phyloP scores from a whole-genome alignment of 78 protist species.

The Chrysochromulina tobinii region DNA sequence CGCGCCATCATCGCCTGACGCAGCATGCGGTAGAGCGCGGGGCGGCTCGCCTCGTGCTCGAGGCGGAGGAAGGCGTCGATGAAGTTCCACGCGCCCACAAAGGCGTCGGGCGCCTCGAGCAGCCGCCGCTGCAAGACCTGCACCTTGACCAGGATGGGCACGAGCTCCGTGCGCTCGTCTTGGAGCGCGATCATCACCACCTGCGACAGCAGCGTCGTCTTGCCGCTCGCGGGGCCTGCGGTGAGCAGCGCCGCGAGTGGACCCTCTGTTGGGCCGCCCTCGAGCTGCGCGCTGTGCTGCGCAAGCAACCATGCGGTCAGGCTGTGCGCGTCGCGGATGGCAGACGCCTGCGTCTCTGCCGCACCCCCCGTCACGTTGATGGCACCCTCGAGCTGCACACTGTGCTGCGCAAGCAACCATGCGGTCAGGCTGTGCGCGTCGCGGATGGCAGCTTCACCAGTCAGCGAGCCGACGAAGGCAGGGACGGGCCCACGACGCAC shows the following conservation, averaged over 20 bases:
- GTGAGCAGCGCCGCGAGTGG: not conserved
- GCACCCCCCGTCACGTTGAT: too few species aligned
- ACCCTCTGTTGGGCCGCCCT: too few species aligned
- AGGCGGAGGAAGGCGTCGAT: not conserved
- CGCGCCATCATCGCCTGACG: not conserved
- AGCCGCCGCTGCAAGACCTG: not conserved
- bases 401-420: too few species aligned
- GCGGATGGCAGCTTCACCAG: too few species aligned
- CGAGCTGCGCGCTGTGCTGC: too few species aligned
- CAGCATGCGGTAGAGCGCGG: not conserved
- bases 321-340: too few species aligned
- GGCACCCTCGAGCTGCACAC: too few species aligned
- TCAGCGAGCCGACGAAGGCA: too few species aligned
- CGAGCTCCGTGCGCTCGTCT: not conserved
- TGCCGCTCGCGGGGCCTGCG: not conserved
- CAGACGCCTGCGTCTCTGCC: too few species aligned
- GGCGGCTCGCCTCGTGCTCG: not conserved
- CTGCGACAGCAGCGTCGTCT: not conserved
- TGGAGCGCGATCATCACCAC: not conserved
- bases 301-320: too few species aligned
- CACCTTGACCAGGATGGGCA: not conserved
- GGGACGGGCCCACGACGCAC: too few species aligned
- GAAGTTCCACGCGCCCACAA: not conserved
- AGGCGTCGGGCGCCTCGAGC: not conserved
- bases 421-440: too few species aligned